These are phyloP conservation scores for Phytopythium oedochilum DNA, from an alignment of 352 stramenopile genomes.

Conservation along the genomic window DNA sequence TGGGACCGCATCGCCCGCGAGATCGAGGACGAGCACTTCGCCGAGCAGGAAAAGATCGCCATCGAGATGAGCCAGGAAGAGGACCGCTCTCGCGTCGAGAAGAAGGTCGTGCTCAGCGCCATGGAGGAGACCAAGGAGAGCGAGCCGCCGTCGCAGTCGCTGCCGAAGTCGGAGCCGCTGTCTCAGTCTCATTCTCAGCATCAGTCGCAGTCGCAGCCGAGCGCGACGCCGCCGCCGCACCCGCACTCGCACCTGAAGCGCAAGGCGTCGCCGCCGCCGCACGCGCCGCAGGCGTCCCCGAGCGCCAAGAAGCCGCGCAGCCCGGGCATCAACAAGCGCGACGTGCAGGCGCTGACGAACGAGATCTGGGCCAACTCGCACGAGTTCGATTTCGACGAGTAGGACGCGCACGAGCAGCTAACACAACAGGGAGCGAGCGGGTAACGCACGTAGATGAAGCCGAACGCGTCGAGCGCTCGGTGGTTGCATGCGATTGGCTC, in stretches of 20 bases:
- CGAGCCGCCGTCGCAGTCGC: constrained; percentile 8
- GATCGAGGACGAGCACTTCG: constrained; percentile 24
- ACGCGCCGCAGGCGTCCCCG: constrained; percentile 3
- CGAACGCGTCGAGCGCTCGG: background rate
- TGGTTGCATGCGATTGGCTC: background rate
- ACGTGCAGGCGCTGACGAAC: constrained; percentile 65
- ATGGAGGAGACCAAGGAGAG: constrained; percentile 7
- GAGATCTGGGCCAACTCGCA: constrained; percentile 81
- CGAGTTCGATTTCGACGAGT: constrained; percentile 71
- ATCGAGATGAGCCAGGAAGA: constrained; percentile 21
- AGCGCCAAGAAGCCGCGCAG: constrained; percentile 25
- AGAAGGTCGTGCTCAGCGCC: too few species aligned
- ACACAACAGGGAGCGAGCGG: background rate
- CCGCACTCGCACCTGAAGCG: constrained; percentile 14
- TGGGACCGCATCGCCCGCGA: constrained; percentile 56
- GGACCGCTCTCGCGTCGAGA: background rate
- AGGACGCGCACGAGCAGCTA: background rate
- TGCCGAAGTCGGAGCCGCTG: constrained; percentile 8
- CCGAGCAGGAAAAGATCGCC: constrained; percentile 16
- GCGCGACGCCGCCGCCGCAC: constrained; percentile 2
- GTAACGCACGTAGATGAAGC: background rate
- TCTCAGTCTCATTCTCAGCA: constrained; percentile 7
- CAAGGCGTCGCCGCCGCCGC: constrained; percentile 19
- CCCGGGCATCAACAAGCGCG: constrained; percentile 28
- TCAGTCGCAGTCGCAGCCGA: background rate